These are phyloP conservation scores for Fusarium verrucosum DNA, from an alignment of 2,329 filamentous ascomycete genomes.

Conservation along the genomic window DNA sequence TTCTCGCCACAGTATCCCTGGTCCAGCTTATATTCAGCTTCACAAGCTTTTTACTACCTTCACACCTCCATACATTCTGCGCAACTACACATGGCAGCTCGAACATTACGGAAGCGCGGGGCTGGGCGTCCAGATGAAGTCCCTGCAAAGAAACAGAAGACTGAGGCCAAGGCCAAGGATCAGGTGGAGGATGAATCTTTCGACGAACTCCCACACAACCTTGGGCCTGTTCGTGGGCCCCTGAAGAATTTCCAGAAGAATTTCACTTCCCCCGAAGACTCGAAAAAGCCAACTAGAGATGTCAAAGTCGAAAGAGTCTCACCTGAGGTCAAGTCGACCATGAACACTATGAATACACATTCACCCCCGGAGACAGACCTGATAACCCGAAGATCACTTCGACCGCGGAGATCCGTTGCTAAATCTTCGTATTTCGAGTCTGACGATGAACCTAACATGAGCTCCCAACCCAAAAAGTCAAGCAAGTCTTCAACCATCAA, in stretches of 20 bases:
- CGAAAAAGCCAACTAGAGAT: not conserved
- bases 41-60: not conserved
- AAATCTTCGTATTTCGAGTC: slow-evolving; percentile 38
- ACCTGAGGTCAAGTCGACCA: not conserved
- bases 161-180: not conserved
- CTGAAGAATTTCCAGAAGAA: slow-evolving; percentile 4
- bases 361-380: not conserved
- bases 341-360: not conserved
- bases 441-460: slow-evolving; percentile 23
- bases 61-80: not conserved
- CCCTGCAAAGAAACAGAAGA: slow-evolving; percentile 20
- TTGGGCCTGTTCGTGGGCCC: slow-evolving; percentile 15
- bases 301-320: slow-evolving; percentile 6
- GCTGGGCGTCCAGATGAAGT: not conserved
- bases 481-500: slow-evolving; percentile 11
- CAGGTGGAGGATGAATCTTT: not conserved
- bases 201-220: slow-evolving; percentile 36
- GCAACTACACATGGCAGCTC: slow-evolving; percentile 15
- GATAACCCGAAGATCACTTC: slow-evolving; percentile 20
- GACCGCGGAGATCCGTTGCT: slow-evolving; percentile 16
- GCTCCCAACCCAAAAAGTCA: not conserved
- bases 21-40: not conserved
- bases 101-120: slow-evolving; percentile 30
- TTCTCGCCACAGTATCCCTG: not conserved
- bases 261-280: not conserved